Evolutionary conservation across 2,329 filamentous ascomycete genomes (phyloP).

Genomic region (Claviceps citrina): DNA sequence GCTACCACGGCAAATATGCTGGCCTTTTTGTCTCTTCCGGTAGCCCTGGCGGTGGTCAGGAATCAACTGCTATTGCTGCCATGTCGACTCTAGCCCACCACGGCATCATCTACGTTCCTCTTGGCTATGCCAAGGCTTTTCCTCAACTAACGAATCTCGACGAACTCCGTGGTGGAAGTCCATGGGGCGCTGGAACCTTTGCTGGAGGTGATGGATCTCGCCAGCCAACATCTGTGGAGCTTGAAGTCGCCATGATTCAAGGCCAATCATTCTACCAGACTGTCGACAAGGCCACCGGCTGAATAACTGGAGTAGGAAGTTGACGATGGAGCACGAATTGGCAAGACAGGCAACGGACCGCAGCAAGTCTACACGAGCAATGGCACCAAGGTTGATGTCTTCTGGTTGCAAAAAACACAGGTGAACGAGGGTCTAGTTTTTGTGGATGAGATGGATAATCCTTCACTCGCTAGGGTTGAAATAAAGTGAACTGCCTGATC

Average conservation of each 20-base stretch:
- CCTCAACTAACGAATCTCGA: conserved; percentile 49
- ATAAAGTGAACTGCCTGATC: too few species aligned
- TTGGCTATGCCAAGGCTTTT: conserved; percentile 79
- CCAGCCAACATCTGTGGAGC: conserved; percentile 60
- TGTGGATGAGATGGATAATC: too few species aligned
- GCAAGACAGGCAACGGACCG: too few species aligned
- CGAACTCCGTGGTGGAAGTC: conserved; percentile 72
- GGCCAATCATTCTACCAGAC: conserved; percentile 72
- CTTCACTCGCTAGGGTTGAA: too few species aligned
- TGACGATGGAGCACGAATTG: too few species aligned
- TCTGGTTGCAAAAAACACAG: too few species aligned
- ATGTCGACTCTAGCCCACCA: conserved; percentile 85
- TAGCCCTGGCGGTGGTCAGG: conserved; percentile 76
- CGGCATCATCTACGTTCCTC: conserved; percentile 89
- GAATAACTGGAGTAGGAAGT: too few species aligned
- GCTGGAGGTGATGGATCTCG: conserved; percentile 65
- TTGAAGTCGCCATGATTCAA: conserved; percentile 66
- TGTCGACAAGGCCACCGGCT: conserved; percentile 57
- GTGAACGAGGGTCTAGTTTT: too few species aligned
- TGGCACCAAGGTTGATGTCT: too few species aligned
- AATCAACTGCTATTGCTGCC: conserved; percentile 64
- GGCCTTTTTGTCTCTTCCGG: conserved; percentile 85
- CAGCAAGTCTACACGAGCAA: too few species aligned
- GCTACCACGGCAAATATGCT: conserved; percentile 74
- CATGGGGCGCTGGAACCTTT: conserved; percentile 93